A percentile compares a stretch with the other conserved stretches of the same genome.
phyloP scores from a whole-genome alignment of 1,284 basidiomycete genomes.

The Afroboletus lepidellus region DNA sequence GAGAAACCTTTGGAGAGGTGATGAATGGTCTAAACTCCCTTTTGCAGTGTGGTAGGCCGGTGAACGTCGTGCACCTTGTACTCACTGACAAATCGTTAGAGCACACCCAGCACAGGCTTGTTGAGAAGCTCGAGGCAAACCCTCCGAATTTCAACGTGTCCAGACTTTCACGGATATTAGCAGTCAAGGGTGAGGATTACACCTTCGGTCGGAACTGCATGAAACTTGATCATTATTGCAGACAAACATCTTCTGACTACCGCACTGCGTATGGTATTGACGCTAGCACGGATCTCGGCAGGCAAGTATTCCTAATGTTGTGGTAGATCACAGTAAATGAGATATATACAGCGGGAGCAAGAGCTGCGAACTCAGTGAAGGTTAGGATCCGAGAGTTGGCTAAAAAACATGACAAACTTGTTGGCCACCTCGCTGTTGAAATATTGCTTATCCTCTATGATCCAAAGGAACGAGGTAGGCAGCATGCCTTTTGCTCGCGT shows the following conservation, averaged over 20 bases:
- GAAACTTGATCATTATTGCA: not conserved
- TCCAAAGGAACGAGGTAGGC: slow-evolving; percentile 4
- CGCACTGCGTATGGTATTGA: slow-evolving; percentile 20
- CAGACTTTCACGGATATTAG: slow-evolving; percentile 19
- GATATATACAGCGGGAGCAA: not conserved
- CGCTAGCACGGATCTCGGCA: slow-evolving; percentile 13
- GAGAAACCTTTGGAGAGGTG: slow-evolving; percentile 16
- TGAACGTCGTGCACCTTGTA: not conserved
- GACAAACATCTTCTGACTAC: slow-evolving; percentile 12
- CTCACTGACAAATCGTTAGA: slow-evolving; percentile 10
- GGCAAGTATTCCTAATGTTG: slow-evolving; percentile 1
- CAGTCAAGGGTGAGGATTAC: slow-evolving; percentile 7
- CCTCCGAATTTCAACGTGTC: not conserved
- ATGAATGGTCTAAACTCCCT: slow-evolving; percentile 28
- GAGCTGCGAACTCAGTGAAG: slow-evolving; percentile 12
- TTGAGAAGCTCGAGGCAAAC: slow-evolving; percentile 10
- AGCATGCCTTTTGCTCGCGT: not conserved
- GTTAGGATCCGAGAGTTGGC: slow-evolving; percentile 17
- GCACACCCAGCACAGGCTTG: slow-evolving; percentile 3
- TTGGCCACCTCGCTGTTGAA: slow-evolving; percentile 28
- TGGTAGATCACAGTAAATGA: no score
- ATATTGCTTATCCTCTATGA: slow-evolving; percentile 16
- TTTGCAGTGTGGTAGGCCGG: slow-evolving; percentile 20
- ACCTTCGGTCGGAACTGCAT: not conserved
- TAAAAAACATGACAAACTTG: not conserved